phyloP scores from a whole-genome alignment of 148 eudicot genomes.

The Euryodendron excelsum region DNA sequence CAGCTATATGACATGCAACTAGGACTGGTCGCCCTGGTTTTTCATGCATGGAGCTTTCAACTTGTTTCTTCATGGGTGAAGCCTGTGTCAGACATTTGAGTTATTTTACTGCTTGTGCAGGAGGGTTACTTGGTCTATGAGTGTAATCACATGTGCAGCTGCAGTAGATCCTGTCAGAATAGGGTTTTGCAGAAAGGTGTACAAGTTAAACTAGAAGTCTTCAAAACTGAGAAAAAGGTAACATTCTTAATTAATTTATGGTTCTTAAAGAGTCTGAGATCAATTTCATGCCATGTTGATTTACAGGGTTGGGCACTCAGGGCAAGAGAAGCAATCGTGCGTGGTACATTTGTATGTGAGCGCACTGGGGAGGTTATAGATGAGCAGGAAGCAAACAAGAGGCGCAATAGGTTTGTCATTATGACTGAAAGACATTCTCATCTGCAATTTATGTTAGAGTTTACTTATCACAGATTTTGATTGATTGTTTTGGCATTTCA shows the following conservation, averaged over 20 bases:
- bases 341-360: conserved; percentile 90
- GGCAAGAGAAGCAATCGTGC: conserved; percentile 57
- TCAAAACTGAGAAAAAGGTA: conserved; percentile 85
- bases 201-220: conserved; percentile 71
- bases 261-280: neutral
- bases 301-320: conserved; percentile 95
- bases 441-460: neutral
- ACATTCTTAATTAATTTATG: neutral
- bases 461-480: neutral
- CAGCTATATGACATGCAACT: neutral
- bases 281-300: conserved; percentile 16
- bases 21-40: neutral
- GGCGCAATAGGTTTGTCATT: conserved; percentile 62
- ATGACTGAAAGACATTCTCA: neutral
- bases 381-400: conserved; percentile 61
- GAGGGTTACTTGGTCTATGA: conserved; percentile 83
- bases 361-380: conserved; percentile 82
- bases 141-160: conserved; percentile 76
- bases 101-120: conserved; percentile 35
- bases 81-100: neutral
- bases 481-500: conserved; percentile 24
- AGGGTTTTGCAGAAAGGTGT: conserved; percentile 91
- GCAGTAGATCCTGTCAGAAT: conserved; percentile 72
- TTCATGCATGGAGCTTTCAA: neutral
- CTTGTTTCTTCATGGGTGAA: conserved; percentile 1